These are phyloP conservation scores for Cutaneotrichosporon sp. DNA, from an alignment of 1,284 basidiomycete genomes.

Conservation along the genomic window DNA sequence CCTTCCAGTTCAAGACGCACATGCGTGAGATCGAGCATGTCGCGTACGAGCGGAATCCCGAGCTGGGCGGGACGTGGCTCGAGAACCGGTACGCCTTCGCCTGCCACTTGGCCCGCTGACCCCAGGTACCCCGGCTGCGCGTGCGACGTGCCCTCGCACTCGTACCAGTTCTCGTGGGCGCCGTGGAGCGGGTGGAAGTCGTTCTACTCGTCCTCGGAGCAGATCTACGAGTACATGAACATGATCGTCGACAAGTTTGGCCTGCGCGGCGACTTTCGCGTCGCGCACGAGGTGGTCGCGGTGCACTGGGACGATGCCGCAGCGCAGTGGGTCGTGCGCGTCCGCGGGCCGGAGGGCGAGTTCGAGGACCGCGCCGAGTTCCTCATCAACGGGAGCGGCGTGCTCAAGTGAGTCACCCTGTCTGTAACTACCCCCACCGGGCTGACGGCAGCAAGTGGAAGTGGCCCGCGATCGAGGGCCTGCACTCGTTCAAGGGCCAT, in stretches of 20 bases:
- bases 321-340: slow-evolving; percentile 35
- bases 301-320: slow-evolving; percentile 34
- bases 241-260: slow-evolving; percentile 30
- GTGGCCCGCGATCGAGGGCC: slow-evolving; percentile 28
- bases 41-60: slow-evolving; percentile 14
- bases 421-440: not conserved
- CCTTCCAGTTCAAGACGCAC: slow-evolving; percentile 15
- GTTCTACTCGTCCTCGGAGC: slow-evolving; percentile 33
- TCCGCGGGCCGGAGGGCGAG: slow-evolving; percentile 18
- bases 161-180: slow-evolving; percentile 34
- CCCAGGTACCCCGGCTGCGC: slow-evolving; percentile 33
- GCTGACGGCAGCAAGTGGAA: slow-evolving; percentile 25
- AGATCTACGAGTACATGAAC: slow-evolving; percentile 39
- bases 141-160: slow-evolving; percentile 40
- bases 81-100: slow-evolving; percentile 18
- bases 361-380: slow-evolving; percentile 35
- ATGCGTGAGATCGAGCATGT: slow-evolving; percentile 13
- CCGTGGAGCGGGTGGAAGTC: slow-evolving; percentile 30
- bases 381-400: slow-evolving; percentile 39
- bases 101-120: not conserved
- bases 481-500: slow-evolving; percentile 31
- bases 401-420: slow-evolving; percentile 16
- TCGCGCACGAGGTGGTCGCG: slow-evolving; percentile 31
- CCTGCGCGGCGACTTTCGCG: slow-evolving; percentile 34
- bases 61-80: slow-evolving; percentile 24